Percentiles rank a stretch among this genome's conserved stretches.
phyloP scores from a whole-genome alignment of 2,329 filamentous ascomycete species.

The Colletotrichum shisoi region DNA sequence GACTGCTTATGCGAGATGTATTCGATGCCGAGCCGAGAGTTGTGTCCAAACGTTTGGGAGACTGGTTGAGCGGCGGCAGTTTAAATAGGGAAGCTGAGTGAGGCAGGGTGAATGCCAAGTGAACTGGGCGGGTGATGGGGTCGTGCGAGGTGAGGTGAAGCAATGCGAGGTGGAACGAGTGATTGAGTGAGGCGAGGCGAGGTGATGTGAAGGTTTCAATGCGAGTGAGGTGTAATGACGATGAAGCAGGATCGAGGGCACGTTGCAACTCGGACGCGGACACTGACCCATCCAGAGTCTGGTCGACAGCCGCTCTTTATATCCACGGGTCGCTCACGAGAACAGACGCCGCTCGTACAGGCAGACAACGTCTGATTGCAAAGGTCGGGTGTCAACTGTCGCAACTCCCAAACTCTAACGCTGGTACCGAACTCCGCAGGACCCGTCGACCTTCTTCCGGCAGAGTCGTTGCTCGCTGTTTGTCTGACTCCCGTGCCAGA shows the following conservation, averaged over 20 bases:
- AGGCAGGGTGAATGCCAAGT: background rate
- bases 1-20: conserved; percentile 21
- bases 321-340: conserved; percentile 16
- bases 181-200: background rate
- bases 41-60: conserved; percentile 16
- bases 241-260: background rate
- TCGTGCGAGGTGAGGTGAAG: conserved; percentile 1
- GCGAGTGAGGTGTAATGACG: conserved; percentile 21
- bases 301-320: conserved; percentile 21
- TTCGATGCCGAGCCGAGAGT: background rate
- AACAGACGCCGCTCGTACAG: conserved; percentile 10
- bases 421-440: background rate
- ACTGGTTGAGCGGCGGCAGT: conserved; percentile 2
- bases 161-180: background rate
- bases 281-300: background rate
- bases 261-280: conserved; percentile 16
- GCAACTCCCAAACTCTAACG: conserved; percentile 12
- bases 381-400: conserved; percentile 12
- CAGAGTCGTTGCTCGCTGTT: conserved; percentile 17
- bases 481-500: conserved; percentile 16
- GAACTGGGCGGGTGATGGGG: background rate
- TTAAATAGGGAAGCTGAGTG: background rate
- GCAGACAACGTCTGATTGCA: conserved; percentile 21
- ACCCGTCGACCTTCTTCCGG: conserved; percentile 13
- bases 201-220: conserved; percentile 9